A percentile compares a stretch with the other conserved stretches of the same genome.
These are phyloP conservation scores for Clausena lansium DNA, from an alignment of 345 rosid genomes.

Conservation along the genomic window DNA sequence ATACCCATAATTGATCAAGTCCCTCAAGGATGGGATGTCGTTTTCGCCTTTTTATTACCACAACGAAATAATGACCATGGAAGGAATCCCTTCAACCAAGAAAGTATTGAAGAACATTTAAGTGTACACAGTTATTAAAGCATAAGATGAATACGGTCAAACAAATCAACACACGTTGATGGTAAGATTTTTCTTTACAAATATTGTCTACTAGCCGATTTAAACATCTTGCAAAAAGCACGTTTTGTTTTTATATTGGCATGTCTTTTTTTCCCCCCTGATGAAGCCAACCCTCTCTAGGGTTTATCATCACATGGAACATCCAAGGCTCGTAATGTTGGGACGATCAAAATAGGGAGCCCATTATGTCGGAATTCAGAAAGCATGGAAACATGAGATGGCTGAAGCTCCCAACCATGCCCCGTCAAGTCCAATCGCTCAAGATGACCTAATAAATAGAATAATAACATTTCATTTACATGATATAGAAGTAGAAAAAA, in stretches of 20 bases:
- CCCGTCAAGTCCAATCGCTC: constrained; percentile 76
- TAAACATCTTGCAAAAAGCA: background rate
- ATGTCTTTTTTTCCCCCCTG: background rate
- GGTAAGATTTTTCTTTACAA: background rate
- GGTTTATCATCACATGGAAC: constrained; percentile 85
- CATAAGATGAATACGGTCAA: background rate
- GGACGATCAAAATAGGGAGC: constrained; percentile 54
- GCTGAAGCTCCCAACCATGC: constrained; percentile 44
- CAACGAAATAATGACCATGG: background rate
- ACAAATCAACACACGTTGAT: background rate
- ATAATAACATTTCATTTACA: background rate
- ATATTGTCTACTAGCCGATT: background rate
- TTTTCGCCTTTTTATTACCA: background rate
- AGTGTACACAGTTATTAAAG: too few species aligned
- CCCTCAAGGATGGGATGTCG: background rate
- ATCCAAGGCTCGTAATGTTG: constrained; percentile 26
- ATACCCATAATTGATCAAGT: background rate
- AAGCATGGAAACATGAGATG: constrained; percentile 36
- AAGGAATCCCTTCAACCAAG: too few species aligned
- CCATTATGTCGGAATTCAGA: constrained; percentile 63
- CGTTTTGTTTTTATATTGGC: background rate
- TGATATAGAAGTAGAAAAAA: background rate
- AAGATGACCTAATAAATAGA: constrained; percentile 47
- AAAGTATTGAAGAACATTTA: background rate
- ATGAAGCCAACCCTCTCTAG: constrained; percentile 20